Conservation (phyloP, 169 alveolate genomes). For the Nephromyces sp. region DNA sequence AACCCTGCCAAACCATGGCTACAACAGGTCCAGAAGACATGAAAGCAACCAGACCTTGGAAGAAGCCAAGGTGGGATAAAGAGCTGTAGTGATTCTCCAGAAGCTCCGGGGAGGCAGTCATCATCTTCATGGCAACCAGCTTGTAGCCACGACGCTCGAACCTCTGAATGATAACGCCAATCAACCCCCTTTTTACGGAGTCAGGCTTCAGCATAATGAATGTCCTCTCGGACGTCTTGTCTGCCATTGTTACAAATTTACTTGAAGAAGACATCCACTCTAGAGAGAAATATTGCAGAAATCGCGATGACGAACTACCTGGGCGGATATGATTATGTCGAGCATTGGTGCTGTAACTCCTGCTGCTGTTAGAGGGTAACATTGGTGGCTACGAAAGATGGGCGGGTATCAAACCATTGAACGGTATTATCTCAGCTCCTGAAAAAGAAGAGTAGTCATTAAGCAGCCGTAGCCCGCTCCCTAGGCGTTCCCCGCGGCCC, state of each 20-base stretch:
- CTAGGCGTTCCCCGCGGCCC: too few species aligned
- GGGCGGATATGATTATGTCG: too few species aligned
- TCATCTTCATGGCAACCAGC: constrained; percentile 84
- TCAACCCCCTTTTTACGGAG: constrained; percentile 91
- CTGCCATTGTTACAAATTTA: not conserved
- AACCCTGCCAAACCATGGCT: constrained; percentile 96
- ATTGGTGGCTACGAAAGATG: too few species aligned
- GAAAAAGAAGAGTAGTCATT: too few species aligned
- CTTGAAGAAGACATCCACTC: too few species aligned
- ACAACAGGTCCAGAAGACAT: constrained; percentile 91
- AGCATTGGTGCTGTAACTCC: too few species aligned
- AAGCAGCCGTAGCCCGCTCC: too few species aligned
- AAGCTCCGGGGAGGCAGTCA: constrained; percentile 65
- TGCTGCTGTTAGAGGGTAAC: too few species aligned
- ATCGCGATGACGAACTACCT: too few species aligned
- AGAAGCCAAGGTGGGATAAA: constrained; percentile 84
- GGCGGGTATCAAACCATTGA: too few species aligned
- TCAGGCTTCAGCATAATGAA: constrained; percentile 97
- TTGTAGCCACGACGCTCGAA: constrained; percentile 90
- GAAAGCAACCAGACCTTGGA: constrained; percentile 76
- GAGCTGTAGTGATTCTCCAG: constrained; percentile 90
- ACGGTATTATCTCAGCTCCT: too few species aligned
- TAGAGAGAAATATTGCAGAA: too few species aligned
- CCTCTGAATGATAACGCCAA: constrained; percentile 84
- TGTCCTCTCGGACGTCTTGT: constrained; percentile 34